A percentile compares a stretch with the other conserved stretches of the same genome.
phyloP scores from a whole-genome alignment of 2,329 filamentous ascomycete genomes.

The Fusarium keratoplasticum region DNA sequence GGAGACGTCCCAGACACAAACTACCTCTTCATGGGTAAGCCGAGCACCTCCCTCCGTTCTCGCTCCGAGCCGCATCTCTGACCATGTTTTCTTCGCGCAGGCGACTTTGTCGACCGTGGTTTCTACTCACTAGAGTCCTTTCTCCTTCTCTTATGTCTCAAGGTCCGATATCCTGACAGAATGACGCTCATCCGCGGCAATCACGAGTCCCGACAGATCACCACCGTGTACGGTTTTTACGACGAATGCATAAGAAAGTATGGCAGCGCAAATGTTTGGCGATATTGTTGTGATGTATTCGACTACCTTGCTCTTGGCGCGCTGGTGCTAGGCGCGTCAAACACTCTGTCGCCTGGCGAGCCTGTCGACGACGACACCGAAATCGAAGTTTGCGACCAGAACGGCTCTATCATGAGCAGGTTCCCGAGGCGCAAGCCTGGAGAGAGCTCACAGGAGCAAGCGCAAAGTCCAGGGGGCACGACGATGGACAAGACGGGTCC shows the following conservation, averaged over 20 bases:
- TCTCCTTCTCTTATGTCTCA: slow-evolving; percentile 92
- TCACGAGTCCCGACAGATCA: slow-evolving; percentile 96
- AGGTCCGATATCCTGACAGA: slow-evolving; percentile 96
- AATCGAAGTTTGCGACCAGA: slow-evolving; percentile 91
- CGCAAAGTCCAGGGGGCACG: slow-evolving; percentile 44
- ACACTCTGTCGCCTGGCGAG: slow-evolving; percentile 65
- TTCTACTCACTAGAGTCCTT: slow-evolving; percentile 99
- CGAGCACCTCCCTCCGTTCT: slow-evolving; percentile 22
- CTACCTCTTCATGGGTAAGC: slow-evolving; percentile 91
- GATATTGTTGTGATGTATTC: slow-evolving; percentile 97
- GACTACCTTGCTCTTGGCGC: slow-evolving; percentile 94
- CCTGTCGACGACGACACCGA: slow-evolving; percentile 80
- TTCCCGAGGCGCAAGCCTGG: slow-evolving; percentile 66
- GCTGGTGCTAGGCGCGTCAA: slow-evolving; percentile 87
- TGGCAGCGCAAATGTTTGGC: slow-evolving; percentile 95
- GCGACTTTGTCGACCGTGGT: slow-evolving; percentile 96
- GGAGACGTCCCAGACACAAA: slow-evolving; percentile 96
- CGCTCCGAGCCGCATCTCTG: slow-evolving; percentile 10
- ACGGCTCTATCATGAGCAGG: slow-evolving; percentile 80
- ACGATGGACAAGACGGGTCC: slow-evolving; percentile 67
- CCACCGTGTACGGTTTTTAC: slow-evolving; percentile 97
- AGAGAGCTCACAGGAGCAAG: slow-evolving; percentile 41
- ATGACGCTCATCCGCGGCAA: slow-evolving; percentile 97
- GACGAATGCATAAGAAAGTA: slow-evolving; percentile 97
- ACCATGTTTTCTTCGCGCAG: slow-evolving; percentile 53